Percentiles rank a stretch among this genome's conserved stretches.
Evolutionary conservation across 805 yeast genomes (phyloP).

Genomic region (Candida nonsorbophila): DNA sequence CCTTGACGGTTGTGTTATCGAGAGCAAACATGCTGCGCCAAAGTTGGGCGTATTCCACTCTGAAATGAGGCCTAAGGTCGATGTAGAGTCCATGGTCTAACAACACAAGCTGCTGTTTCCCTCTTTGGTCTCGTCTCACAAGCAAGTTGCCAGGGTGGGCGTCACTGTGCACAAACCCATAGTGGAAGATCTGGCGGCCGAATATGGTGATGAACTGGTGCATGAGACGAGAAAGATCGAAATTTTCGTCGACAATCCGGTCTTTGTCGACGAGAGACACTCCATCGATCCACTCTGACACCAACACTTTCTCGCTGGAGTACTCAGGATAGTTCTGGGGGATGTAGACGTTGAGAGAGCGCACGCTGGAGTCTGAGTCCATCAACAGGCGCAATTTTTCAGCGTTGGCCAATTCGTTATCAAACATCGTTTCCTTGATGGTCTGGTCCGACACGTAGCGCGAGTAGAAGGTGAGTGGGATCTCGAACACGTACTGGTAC

Average conservation of each 20-base stretch:
- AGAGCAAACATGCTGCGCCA: conserved; percentile 61
- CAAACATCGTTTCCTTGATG: conserved; percentile 58
- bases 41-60: conserved; percentile 50
- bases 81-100: conserved; percentile 75
- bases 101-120: conserved; percentile 55
- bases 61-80: conserved; percentile 43
- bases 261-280: conserved; percentile 46
- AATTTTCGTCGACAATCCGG: conserved; percentile 33
- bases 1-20: conserved; percentile 41
- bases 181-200: conserved; percentile 56
- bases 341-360: conserved; percentile 39
- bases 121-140: conserved; percentile 34
- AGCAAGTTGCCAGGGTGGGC: conserved; percentile 81
- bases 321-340: conserved; percentile 47
- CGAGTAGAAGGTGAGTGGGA: conserved; percentile 57
- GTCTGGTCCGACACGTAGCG: conserved; percentile 54
- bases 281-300: conserved; percentile 78
- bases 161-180: conserved; percentile 69
- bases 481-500: conserved; percentile 54
- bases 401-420: conserved; percentile 51
- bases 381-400: conserved; percentile 32
- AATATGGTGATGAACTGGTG: conserved; percentile 45
- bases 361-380: conserved; percentile 36
- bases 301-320: conserved; percentile 47
- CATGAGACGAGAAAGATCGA: conserved; percentile 39